Evolutionary conservation across 2,329 filamentous ascomycete species (phyloP).

Genomic region (Claviceps purpurea): DNA sequence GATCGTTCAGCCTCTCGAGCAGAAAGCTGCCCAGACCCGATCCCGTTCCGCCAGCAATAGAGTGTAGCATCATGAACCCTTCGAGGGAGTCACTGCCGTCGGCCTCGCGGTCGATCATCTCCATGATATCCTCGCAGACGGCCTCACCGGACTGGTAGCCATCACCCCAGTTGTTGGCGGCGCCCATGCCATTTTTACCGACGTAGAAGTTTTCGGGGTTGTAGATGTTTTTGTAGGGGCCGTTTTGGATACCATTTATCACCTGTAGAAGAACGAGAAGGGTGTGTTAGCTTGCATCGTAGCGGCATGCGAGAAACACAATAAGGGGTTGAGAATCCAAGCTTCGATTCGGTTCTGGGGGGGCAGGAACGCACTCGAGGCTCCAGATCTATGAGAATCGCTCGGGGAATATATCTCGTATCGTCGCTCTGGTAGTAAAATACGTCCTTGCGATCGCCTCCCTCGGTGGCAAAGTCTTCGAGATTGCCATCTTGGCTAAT

Average conservation of each 20-base stretch:
- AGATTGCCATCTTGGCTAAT: conserved; percentile 96
- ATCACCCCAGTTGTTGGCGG: conserved; percentile 96
- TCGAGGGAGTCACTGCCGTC: conserved; percentile 96
- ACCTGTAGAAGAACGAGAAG: conserved; percentile 33
- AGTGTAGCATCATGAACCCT: conserved; percentile 98
- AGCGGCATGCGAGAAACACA: not conserved
- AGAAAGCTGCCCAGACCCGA: conserved; percentile 93
- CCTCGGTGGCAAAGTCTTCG: conserved; percentile 94
- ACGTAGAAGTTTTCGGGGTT: conserved; percentile 99
- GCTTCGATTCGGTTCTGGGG: not conserved
- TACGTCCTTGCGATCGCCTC: conserved; percentile 94
- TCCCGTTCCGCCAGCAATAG: conserved; percentile 91
- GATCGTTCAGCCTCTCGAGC: conserved; percentile 87
- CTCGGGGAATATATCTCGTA: conserved; percentile 91
- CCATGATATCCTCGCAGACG: conserved; percentile 93
- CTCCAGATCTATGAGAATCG: conserved; percentile 90
- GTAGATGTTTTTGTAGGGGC: conserved; percentile 96
- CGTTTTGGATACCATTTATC: conserved; percentile 82
- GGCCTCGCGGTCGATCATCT: conserved; percentile 98
- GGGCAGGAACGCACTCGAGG: conserved; percentile 48
- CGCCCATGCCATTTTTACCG: conserved; percentile 83
- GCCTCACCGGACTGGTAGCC: conserved; percentile 86
- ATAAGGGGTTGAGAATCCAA: not conserved
- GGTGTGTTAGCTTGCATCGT: not conserved
- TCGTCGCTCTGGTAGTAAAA: conserved; percentile 99